Evolutionary conservation across 495 filamentous ascomycete genomes (phyloP).

Genomic region (Podospora pseudocomata): DNA sequence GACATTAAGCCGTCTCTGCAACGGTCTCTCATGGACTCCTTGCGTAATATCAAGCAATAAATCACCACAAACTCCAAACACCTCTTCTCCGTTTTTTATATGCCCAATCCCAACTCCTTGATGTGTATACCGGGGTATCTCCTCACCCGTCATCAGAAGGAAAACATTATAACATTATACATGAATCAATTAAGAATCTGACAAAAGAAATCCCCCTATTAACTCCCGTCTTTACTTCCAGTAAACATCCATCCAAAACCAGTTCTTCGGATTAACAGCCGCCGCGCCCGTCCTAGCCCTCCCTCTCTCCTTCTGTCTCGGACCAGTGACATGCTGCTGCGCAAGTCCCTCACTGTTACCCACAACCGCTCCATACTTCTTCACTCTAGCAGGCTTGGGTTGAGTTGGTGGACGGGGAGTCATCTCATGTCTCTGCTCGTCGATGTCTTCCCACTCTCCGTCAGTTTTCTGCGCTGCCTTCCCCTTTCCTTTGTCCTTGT

Average conservation of each 20-base stretch:
- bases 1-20: too few species aligned
- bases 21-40: too few species aligned
- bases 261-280: conserved; percentile 17
- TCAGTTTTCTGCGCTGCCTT: neutral
- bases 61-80: neutral
- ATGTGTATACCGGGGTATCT: neutral
- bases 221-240: conserved; percentile 12
- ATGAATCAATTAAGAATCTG: neutral
- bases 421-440: neutral
- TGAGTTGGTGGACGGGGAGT: neutral
- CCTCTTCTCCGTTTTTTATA: neutral
- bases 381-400: neutral
- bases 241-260: conserved; percentile 23
- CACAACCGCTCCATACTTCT: conserved; percentile 4
- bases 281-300: neutral
- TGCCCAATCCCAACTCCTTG: neutral
- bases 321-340: conserved; percentile 9
- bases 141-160: neutral
- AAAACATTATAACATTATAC: neutral
- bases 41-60: too few species aligned
- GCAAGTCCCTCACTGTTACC: conserved; percentile 6
- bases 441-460: neutral
- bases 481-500: neutral
- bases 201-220: neutral
- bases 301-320: conserved; percentile 6